Percentiles rank a stretch among this genome's conserved stretches.
phyloP scores from a whole-genome alignment of 768 basidiomycete genomes.

The Boletus sp. region DNA sequence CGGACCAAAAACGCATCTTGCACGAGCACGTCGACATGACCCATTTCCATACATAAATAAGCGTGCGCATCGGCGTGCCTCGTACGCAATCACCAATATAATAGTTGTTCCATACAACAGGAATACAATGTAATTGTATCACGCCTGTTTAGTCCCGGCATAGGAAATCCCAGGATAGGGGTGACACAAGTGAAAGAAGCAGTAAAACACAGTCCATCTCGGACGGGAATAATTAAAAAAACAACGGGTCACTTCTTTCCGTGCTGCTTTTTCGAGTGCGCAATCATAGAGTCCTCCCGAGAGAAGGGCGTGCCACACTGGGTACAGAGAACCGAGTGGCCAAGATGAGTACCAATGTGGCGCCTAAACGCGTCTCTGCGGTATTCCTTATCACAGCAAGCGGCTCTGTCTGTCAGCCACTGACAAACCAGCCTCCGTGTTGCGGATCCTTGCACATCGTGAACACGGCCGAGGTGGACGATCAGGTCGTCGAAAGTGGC shows the following conservation, averaged over 20 bases:
- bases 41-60: too few relatives aligned
- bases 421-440: not conserved
- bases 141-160: too few relatives aligned
- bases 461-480: not conserved
- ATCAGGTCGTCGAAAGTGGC: constrained; percentile 5
- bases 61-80: too few relatives aligned
- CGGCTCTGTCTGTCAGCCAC: not conserved
- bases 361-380: constrained; percentile 5
- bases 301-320: constrained; percentile 4
- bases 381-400: not conserved
- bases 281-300: constrained; percentile 1
- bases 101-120: not conserved
- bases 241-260: not conserved
- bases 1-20: too few relatives aligned
- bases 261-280: constrained; percentile 2
- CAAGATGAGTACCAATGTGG: constrained; percentile 3
- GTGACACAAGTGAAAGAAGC: not conserved
- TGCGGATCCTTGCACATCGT: constrained; percentile 2
- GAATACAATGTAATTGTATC: not conserved
- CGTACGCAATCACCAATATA: too few relatives aligned
- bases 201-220: not conserved
- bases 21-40: too few relatives aligned
- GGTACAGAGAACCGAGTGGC: not conserved
- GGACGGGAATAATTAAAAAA: not conserved
- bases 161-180: not conserved